Conservation (phyloP, 345 rosid species). For the Heritiera littoralis region DNA sequence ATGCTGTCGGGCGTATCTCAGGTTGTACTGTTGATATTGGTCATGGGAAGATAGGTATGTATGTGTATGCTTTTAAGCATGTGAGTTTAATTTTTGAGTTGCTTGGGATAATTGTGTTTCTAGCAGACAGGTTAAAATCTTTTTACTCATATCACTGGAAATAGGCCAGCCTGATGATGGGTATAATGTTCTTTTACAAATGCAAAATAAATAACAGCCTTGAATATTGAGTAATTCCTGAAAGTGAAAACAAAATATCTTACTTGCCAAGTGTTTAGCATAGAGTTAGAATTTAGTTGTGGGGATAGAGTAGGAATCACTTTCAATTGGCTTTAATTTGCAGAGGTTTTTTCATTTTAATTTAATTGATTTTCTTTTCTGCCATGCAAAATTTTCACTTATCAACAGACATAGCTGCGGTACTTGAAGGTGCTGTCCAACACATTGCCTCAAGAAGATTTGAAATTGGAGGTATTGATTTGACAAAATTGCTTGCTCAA, state of each 20-base stretch:
- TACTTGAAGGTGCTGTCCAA: constrained; percentile 98
- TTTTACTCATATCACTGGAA: not conserved
- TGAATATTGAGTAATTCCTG: no score
- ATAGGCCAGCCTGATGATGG: not conserved
- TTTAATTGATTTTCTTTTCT: not conserved
- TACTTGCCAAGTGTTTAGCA: not conserved
- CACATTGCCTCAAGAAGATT: constrained; percentile 92
- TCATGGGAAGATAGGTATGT: constrained; percentile 90
- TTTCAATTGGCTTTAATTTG: constrained; percentile 8
- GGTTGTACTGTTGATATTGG: constrained; percentile 99
- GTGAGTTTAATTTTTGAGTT: not conserved
- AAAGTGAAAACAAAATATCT: no score
- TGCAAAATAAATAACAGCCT: no score
- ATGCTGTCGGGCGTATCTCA: constrained; percentile 96
- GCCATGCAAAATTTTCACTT: not conserved
- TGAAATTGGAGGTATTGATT: constrained; percentile 86
- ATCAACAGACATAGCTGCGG: constrained; percentile 88
- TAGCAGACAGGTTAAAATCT: not conserved
- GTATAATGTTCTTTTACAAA: not conserved
- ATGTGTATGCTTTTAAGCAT: not conserved
- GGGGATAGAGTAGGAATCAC: not conserved
- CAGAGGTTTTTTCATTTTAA: not conserved
- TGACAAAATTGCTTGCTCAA: constrained; percentile 74
- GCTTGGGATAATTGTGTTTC: not conserved
- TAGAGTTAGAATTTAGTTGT: constrained; percentile 7